Percentiles rank a stretch among this genome's conserved stretches.
phyloP scores from a whole-genome alignment of 768 basidiomycete genomes.

The button mushroom (Agaricus bisporus) region DNA sequence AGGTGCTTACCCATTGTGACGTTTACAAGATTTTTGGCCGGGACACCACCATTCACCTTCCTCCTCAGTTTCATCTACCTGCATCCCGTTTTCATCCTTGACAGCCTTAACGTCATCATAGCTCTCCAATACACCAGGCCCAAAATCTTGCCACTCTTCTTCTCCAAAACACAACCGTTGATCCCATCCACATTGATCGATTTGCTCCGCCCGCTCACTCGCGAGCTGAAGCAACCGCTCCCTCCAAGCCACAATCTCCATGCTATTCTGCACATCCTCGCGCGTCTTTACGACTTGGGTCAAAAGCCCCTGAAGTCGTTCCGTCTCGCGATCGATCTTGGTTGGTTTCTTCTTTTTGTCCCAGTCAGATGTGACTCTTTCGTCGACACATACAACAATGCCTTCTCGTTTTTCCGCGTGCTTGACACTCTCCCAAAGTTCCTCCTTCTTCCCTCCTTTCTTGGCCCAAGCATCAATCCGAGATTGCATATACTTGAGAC shows the following conservation, averaged over 20 bases:
- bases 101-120: constrained; percentile 46
- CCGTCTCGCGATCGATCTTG: constrained; percentile 51
- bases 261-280: constrained; percentile 59
- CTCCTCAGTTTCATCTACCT: constrained; percentile 29
- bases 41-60: constrained; percentile 75
- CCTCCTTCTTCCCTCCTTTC: constrained; percentile 55
- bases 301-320: constrained; percentile 46
- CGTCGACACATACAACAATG: constrained; percentile 44
- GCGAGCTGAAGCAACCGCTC: constrained; percentile 65
- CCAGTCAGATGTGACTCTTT: constrained; percentile 20
- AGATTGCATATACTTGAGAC: constrained; percentile 63
- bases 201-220: constrained; percentile 53
- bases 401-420: constrained; percentile 67
- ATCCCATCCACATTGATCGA: constrained; percentile 85
- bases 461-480: constrained; percentile 58
- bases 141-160: constrained; percentile 70
- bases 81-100: constrained; percentile 24
- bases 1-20: constrained; percentile 63
- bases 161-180: constrained; percentile 80
- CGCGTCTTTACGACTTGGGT: constrained; percentile 53
- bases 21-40: constrained; percentile 68
- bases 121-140: constrained; percentile 59
- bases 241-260: constrained; percentile 67
- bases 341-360: constrained; percentile 21
- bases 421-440: constrained; percentile 72